Conservation (phyloP, 192 early-diverging fungal genomes). For the Coemansia sp. region DNA sequence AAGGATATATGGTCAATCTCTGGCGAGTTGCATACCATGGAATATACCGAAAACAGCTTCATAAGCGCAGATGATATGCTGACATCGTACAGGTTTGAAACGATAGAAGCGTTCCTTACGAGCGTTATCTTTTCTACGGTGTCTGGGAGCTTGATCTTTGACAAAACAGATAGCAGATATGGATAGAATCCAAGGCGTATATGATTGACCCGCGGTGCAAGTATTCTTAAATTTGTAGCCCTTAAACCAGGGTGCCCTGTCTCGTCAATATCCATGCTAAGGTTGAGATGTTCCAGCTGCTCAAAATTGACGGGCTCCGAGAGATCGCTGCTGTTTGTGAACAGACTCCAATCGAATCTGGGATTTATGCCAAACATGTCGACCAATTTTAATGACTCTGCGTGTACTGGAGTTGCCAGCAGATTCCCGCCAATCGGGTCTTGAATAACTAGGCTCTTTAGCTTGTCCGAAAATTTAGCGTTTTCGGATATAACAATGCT, state of each 20-base stretch:
- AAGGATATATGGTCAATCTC: not conserved
- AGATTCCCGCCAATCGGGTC: not conserved
- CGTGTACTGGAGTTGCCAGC: not conserved
- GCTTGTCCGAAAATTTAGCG: not conserved
- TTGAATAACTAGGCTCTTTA: not conserved
- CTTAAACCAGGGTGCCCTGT: not conserved
- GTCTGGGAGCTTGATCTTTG: not conserved
- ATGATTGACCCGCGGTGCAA: not conserved
- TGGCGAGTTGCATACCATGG: not conserved
- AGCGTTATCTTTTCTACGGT: not conserved
- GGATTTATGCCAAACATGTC: conserved; percentile 5
- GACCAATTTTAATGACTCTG: not conserved
- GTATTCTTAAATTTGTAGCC: not conserved
- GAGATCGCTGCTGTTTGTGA: not conserved
- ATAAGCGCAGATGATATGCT: not conserved
- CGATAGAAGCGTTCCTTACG: not conserved
- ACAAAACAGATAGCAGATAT: not conserved
- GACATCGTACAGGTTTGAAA: not conserved
- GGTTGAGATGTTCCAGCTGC: not conserved
- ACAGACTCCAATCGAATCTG: not conserved
- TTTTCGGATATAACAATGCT: not conserved
- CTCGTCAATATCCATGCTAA: not conserved
- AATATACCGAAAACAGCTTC: not conserved
- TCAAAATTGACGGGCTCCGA: not conserved
- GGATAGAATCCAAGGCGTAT: conserved; percentile 3